Evolutionary conservation across 148 eudicot species (phyloP), one percentile per base, ranked within the genome.

Genomic region (Arbutus unedo): DNA sequence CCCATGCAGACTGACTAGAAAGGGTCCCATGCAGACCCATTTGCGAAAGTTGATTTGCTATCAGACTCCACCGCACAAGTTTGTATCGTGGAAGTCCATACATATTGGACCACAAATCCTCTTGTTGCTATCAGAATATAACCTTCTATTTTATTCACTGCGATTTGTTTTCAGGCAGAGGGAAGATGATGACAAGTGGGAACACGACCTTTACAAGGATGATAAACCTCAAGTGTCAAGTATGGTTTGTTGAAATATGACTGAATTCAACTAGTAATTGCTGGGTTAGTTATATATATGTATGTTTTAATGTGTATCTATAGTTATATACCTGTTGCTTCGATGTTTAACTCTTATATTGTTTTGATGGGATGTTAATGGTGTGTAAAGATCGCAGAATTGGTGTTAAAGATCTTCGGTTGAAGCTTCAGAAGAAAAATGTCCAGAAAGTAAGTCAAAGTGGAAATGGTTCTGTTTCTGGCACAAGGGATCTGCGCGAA

Each of bases 131-230:
- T 31, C 38, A 31, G 38, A 31, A 31, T 31, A 31, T 31, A 31
- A 31, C 38, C 0, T 31, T 31, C 38, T 31, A 31, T 31, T 31
- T 31, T 31, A 31, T 31, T 31, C 38, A 31, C 38, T 31, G 38
- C 38, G 1, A 31, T 31, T 43, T 47, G 50, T 81, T 56, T 93
- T 87, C 92, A 95, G 97, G 90, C 97, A 88, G 81, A 89, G 98
- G 86, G 93, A 92, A 80, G 98, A 92, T 86, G 97, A 95, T 85
- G 96, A 93, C 88, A 95, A 93, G 87, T 95, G 98, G 98, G 93
- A 91, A 74, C 98, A 95, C 87, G 96, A 95, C 86, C 97, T 95
- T 83, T 95, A 76, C 81, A 87, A 88, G 59, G 88, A 85, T 9
- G 86, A 81, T 44, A 93, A 62, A 70, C 87, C 92, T 25, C 94